Base-by-base conservation (phyloP, 73 alveolate genomes). In the Paramecium sonneborni region DNA sequence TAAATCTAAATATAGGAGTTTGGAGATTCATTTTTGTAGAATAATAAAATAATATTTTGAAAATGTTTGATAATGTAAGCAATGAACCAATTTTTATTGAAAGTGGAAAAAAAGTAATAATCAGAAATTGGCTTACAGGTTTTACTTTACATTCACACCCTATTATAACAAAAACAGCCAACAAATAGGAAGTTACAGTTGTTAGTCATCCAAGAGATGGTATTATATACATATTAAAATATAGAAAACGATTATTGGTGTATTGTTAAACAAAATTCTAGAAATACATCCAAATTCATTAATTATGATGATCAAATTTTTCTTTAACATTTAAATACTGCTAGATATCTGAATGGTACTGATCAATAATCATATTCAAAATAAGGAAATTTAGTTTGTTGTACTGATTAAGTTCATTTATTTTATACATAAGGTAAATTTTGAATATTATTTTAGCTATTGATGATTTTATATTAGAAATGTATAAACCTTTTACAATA, bases 51-150 rank as follows among this genome's bases (percentile, higher is more conserved):
- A n/a, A 52, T 52, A 52, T 15, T 52, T 6, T 52, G 12, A 5
- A 52, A 3, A 18, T 52, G 1, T 52, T 52, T 52, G 30, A 52
- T 18, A 52, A 23, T n/a, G 68, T 52, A 18, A 4, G 1, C 18
- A 52, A 14, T 52, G 34, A 6, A 3, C 68, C 68, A 52, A 52
- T 52, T 21, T 52, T 52, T 21, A 5, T 52, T 2, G 68, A 52
- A 9, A 52, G 34, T 52, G 52, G 85, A 67, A 67, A 21, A 15
- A 37, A 28, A 28, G 68, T 74, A 74, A 39, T 39, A 11, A 74
- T 79, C 39, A 43, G 90, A 44, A 79, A 79, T 46, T 41, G 41
- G 44, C 41, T 74, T 74, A 79, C 44, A 1, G 90, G 90, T 2
- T 41, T 43, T 23, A 39, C 90, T 10, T 23, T 79, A 34, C 90